Conservation (phyloP, 2,329 filamentous ascomycete genomes). For the Lasiodiplodia citricola region DNA sequence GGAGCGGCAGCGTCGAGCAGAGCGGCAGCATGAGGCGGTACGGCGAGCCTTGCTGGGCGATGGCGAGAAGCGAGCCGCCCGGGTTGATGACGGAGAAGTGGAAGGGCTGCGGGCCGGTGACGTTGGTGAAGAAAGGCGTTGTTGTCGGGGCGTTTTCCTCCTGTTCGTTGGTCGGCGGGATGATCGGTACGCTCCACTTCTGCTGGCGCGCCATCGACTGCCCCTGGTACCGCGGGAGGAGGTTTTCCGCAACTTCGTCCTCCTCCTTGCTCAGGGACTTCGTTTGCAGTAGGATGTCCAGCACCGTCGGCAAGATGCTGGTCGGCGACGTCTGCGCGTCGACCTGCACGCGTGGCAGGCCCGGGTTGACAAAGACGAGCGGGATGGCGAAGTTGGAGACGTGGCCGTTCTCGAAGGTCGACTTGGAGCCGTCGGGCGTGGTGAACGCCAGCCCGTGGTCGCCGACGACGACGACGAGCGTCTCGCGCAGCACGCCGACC, state of each 20-base stretch:
- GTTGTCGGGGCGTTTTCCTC: neutral
- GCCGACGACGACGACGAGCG: conserved; percentile 54
- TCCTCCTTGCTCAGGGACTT: conserved; percentile 44
- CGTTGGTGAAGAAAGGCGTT: neutral
- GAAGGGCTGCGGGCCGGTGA: conserved; percentile 36
- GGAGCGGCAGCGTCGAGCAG: conserved; percentile 34
- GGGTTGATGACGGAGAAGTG: conserved; percentile 38
- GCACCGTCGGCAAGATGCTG: conserved; percentile 53
- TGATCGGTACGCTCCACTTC: neutral
- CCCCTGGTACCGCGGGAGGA: conserved; percentile 53
- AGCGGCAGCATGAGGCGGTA: conserved; percentile 35
- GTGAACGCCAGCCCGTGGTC: conserved; percentile 48
- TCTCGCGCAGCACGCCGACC: conserved; percentile 50
- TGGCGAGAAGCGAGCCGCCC: conserved; percentile 33
- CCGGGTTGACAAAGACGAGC: conserved; percentile 51
- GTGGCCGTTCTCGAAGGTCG: conserved; percentile 52
- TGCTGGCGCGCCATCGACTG: conserved; percentile 50
- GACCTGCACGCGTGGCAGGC: conserved; percentile 49
- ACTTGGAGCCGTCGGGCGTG: conserved; percentile 45
- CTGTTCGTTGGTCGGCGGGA: too few species aligned
- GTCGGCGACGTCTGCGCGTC: conserved; percentile 49
- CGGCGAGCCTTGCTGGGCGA: conserved; percentile 32
- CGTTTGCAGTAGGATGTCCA: conserved; percentile 51
- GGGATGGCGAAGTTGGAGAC: conserved; percentile 53
- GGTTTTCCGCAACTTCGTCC: conserved; percentile 41